Conservation (phyloP, 495 filamentous ascomycete species). For the Hyphodiscus hymeniophilus region DNA sequence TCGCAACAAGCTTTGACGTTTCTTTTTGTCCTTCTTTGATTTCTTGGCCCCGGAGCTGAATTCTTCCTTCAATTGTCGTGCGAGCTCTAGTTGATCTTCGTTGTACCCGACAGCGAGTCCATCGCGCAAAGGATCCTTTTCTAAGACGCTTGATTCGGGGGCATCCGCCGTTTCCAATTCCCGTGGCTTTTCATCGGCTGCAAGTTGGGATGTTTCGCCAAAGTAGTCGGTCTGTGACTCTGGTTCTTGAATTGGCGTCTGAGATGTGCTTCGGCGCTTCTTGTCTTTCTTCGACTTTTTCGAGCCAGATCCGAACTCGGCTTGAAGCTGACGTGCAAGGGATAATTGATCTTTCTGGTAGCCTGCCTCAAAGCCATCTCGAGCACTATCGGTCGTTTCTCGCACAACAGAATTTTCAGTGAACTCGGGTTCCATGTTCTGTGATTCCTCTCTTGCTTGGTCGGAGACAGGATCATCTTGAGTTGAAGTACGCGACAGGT, state of each 20-base stretch:
- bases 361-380: slow-evolving; percentile 19
- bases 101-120: slow-evolving; percentile 12
- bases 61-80: slow-evolving; percentile 18
- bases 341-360: slow-evolving; percentile 20
- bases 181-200: not conserved
- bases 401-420: not conserved
- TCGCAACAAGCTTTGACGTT: slow-evolving; percentile 3
- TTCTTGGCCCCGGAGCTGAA: slow-evolving; percentile 11
- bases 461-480: slow-evolving; percentile 14
- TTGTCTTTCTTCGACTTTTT: slow-evolving; percentile 40
- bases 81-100: slow-evolving; percentile 12
- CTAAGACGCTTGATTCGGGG: not conserved
- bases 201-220: not conserved
- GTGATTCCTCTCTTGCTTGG: not conserved
- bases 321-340: slow-evolving; percentile 32
- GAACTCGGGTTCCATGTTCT: not conserved
- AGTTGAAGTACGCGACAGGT: slow-evolving; percentile 6
- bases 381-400: not conserved
- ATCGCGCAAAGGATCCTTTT: not conserved
- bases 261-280: slow-evolving; percentile 13
- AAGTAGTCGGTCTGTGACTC: not conserved
- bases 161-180: not conserved
- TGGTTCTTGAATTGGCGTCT: slow-evolving; percentile 1
- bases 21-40: slow-evolving; percentile 18
- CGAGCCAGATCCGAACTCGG: slow-evolving; percentile 22